These are phyloP conservation scores for Hanseniaspora occidentalis DNA, from an alignment of 805 yeast genomes.

Conservation along the genomic window DNA sequence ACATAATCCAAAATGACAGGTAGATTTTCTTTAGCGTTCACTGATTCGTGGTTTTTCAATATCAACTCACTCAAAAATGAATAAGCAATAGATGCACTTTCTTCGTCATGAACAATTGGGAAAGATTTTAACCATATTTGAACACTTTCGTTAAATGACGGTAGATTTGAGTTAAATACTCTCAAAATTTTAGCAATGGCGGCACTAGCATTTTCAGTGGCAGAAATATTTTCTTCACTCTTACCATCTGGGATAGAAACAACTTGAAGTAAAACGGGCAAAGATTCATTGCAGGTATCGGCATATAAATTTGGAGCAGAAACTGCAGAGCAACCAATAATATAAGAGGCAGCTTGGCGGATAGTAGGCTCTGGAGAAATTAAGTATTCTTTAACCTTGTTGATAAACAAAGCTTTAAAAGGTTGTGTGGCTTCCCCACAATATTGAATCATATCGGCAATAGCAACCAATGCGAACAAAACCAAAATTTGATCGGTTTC, in stretches of 20 bases:
- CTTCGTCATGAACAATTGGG: slow-evolving; percentile 75
- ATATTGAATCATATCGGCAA: slow-evolving; percentile 71
- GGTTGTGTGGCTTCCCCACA: slow-evolving; percentile 57
- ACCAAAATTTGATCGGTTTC: slow-evolving; percentile 59
- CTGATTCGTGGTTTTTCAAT: slow-evolving; percentile 48
- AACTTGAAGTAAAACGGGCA: slow-evolving; percentile 64
- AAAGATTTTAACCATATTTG: slow-evolving; percentile 70
- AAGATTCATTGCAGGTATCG: slow-evolving; percentile 52
- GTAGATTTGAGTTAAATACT: slow-evolving; percentile 42
- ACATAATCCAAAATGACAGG: slow-evolving; percentile 57
- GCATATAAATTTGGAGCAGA: slow-evolving; percentile 54
- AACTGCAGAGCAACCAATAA: slow-evolving; percentile 80
- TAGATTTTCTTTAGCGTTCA: slow-evolving; percentile 33
- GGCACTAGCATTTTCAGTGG: slow-evolving; percentile 77
- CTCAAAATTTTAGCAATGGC: slow-evolving; percentile 78
- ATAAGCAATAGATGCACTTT: slow-evolving; percentile 80
- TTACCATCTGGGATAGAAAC: slow-evolving; percentile 69
- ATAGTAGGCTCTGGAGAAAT: slow-evolving; percentile 55
- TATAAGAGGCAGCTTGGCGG: slow-evolving; percentile 79
- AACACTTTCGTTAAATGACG: slow-evolving; percentile 50
- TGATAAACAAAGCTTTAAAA: slow-evolving; percentile 53
- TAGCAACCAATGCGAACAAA: slow-evolving; percentile 66
- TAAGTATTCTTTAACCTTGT: slow-evolving; percentile 53
- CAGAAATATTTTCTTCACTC: slow-evolving; percentile 69
- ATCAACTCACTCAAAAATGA: slow-evolving; percentile 62